Evolutionary conservation across 176 grass and related monocot species (phyloP).

Genomic region (Carex littledalei): DNA sequence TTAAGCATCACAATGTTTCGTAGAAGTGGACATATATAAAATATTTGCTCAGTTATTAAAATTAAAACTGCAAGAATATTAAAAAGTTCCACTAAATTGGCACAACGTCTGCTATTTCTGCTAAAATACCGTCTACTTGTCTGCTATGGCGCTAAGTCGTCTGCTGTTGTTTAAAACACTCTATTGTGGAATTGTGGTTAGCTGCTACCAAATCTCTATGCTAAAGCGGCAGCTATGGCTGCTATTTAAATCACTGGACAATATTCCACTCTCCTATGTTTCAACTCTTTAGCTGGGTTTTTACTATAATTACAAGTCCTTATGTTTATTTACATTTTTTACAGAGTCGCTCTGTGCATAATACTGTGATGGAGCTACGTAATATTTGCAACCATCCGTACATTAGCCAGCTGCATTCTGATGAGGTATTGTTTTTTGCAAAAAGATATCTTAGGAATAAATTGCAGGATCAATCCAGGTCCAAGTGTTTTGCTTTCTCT

Average conservation of each 20-base stretch:
- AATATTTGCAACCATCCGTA: conserved; percentile 99
- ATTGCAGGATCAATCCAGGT: neutral
- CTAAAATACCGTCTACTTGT: neutral
- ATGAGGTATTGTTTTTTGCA: conserved; percentile 48
- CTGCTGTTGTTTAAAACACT: neutral
- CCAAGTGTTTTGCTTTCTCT: neutral
- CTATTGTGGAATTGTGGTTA: neutral
- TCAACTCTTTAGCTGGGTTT: neutral
- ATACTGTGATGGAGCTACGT: conserved; percentile 97
- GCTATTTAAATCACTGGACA: neutral
- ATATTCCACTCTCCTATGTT: conserved; percentile 12
- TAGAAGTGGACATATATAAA: neutral
- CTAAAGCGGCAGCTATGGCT: neutral
- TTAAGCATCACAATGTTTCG: neutral
- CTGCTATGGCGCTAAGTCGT: neutral
- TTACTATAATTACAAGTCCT: neutral
- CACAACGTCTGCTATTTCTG: neutral
- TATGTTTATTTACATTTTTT: conserved; percentile 15
- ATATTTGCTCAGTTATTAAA: neutral
- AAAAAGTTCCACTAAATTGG: neutral
- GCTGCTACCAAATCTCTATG: neutral
- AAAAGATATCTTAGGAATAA: neutral
- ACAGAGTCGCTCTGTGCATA: conserved; percentile 83
- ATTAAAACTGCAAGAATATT: neutral
- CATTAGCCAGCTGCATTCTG: conserved; percentile 89